phyloP scores from a whole-genome alignment of 2,329 filamentous ascomycete species.

The Ophiocordyceps unilateralis region DNA sequence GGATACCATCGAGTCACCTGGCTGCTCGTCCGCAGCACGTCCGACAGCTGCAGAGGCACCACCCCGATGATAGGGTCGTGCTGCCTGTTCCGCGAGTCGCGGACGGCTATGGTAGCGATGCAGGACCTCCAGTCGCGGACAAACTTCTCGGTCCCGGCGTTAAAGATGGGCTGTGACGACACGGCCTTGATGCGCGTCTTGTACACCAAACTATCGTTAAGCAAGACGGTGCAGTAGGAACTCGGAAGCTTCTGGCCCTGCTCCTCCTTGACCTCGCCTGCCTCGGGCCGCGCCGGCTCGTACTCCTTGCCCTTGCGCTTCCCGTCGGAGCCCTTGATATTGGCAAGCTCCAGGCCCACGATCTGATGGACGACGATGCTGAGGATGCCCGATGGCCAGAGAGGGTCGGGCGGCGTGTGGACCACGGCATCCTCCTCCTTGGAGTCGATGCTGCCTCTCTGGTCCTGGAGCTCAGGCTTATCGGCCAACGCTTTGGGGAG shows the following conservation, averaged over 20 bases:
- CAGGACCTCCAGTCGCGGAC: constrained; percentile 51
- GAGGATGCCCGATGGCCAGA: constrained; percentile 85
- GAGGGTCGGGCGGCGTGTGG: constrained; percentile 83
- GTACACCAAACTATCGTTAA: constrained; percentile 55
- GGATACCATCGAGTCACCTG: constrained; percentile 52
- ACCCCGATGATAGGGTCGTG: constrained; percentile 54
- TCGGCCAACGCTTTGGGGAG: constrained; percentile 59
- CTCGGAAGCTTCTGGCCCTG: constrained; percentile 62
- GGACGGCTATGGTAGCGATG: constrained; percentile 50
- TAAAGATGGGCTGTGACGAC: constrained; percentile 64
- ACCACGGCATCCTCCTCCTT: constrained; percentile 65
- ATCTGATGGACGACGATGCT: constrained; percentile 85
- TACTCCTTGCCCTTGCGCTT: constrained; percentile 33
- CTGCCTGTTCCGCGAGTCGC: constrained; percentile 51
- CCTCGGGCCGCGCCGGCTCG: constrained; percentile 51
- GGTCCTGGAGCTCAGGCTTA: constrained; percentile 64
- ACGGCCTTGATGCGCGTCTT: constrained; percentile 61
- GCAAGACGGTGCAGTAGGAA: constrained; percentile 72
- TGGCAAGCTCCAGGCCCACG: constrained; percentile 81
- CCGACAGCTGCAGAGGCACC: constrained; percentile 46
- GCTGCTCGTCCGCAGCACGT: constrained; percentile 44
- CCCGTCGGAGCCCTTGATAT: constrained; percentile 70
- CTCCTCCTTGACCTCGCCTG: constrained; percentile 43
- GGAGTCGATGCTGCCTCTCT: constrained; percentile 58
- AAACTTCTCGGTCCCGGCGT: constrained; percentile 57